phyloP scores from a whole-genome alignment of 1,284 basidiomycete genomes.

The Gastroboletus turbinatus region DNA sequence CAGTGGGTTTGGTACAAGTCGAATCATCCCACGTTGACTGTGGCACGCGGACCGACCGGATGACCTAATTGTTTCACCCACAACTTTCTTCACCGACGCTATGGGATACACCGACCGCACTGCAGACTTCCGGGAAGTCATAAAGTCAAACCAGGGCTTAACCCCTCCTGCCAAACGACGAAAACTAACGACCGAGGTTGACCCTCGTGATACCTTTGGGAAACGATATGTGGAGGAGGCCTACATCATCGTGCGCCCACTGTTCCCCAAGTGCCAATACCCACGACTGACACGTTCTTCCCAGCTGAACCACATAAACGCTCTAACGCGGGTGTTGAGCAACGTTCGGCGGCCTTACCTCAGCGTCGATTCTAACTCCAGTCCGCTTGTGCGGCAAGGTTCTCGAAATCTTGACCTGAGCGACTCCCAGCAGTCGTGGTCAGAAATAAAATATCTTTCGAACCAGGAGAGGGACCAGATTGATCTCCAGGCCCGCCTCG shows the following conservation, averaged over 20 bases:
- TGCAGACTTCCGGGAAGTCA: slow-evolving; percentile 53
- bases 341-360: slow-evolving; percentile 77
- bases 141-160: slow-evolving; percentile 47
- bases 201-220: slow-evolving; percentile 45
- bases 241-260: slow-evolving; percentile 62
- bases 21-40: not conserved
- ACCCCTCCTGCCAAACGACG: slow-evolving; percentile 51
- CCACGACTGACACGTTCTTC: slow-evolving; percentile 4
- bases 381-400: slow-evolving; percentile 49
- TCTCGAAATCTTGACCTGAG: slow-evolving; percentile 57
- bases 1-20: slow-evolving; percentile 7
- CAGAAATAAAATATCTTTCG: slow-evolving; percentile 67
- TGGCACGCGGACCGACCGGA: not conserved
- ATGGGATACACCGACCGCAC: slow-evolving; percentile 61
- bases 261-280: not conserved
- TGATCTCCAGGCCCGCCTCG: slow-evolving; percentile 83
- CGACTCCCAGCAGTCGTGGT: slow-evolving; percentile 56
- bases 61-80: slow-evolving; percentile 12
- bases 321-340: slow-evolving; percentile 66
- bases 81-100: not conserved
- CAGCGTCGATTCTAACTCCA: slow-evolving; percentile 61
- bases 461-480: slow-evolving; percentile 90
- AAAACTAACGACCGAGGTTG: slow-evolving; percentile 41
- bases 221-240: slow-evolving; percentile 73
- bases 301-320: slow-evolving; percentile 71